A percentile compares a stretch with the other conserved stretches of the same genome.
Conservation (phyloP, 805 yeast genomes). For the Kluyveromyces aestuarii region DNA sequence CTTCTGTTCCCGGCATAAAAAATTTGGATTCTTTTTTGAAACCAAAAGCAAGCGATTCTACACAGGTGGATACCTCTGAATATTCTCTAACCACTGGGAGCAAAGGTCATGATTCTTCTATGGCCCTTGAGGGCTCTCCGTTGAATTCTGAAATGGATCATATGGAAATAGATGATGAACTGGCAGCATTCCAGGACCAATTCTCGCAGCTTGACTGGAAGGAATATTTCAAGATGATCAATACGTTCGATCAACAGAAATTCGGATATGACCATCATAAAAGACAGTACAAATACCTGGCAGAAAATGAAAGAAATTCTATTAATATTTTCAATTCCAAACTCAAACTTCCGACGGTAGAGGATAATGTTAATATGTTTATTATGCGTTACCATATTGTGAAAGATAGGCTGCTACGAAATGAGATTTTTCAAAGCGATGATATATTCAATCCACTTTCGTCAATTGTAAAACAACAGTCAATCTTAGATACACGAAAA, state of each 20-base stretch:
- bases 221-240: conserved; percentile 59
- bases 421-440: conserved; percentile 54
- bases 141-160: neutral
- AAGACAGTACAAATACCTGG: conserved; percentile 46
- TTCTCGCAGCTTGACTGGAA: conserved; percentile 45
- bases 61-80: conserved; percentile 6
- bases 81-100: conserved; percentile 1
- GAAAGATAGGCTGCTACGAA: conserved; percentile 64
- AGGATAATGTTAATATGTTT: conserved; percentile 34
- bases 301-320: conserved; percentile 9
- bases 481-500: conserved; percentile 1
- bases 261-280: conserved; percentile 52
- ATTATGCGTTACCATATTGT: conserved; percentile 51
- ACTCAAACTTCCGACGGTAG: conserved; percentile 19
- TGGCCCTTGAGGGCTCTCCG: neutral
- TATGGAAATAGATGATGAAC: neutral
- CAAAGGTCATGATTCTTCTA: conserved; percentile 2
- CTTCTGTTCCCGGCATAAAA: neutral
- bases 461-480: conserved; percentile 15
- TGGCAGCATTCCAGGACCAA: neutral
- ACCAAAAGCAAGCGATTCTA: conserved; percentile 6
- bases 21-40: conserved; percentile 12
- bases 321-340: conserved; percentile 3
- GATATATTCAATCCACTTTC: conserved; percentile 29
- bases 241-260: conserved; percentile 55